Conservation (phyloP, 2,329 filamentous ascomycete species). For the Trichoderma sp. region DNA sequence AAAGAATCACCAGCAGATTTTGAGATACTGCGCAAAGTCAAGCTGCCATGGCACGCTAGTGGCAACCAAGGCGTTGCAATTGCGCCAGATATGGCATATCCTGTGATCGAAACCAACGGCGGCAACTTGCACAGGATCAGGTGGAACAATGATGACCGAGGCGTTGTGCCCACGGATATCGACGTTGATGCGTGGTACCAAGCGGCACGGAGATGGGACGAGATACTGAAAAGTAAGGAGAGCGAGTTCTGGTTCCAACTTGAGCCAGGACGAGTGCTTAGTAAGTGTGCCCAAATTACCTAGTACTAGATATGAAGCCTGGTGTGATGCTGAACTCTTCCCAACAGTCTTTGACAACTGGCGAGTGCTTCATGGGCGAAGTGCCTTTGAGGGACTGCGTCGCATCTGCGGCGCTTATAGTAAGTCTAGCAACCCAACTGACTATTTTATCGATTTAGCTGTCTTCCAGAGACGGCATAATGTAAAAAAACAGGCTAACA, state of each 20-base stretch:
- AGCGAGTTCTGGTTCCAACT: constrained; percentile 82
- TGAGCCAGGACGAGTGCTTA: constrained; percentile 73
- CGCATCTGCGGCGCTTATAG: constrained; percentile 91
- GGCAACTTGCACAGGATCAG: constrained; percentile 62
- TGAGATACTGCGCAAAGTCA: constrained; percentile 56
- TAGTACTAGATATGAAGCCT: not conserved
- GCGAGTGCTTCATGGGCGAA: constrained; percentile 87
- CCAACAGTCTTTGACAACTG: constrained; percentile 88
- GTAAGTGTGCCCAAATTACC: constrained; percentile 52
- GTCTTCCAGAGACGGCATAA: not conserved
- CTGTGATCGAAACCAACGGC: constrained; percentile 69
- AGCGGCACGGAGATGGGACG: constrained; percentile 75
- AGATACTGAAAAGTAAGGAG: constrained; percentile 65
- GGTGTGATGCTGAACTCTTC: not conserved
- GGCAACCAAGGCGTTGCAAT: constrained; percentile 86
- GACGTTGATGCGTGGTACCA: constrained; percentile 71
- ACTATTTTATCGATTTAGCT: not conserved
- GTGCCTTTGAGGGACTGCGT: constrained; percentile 79
- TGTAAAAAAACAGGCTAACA: not conserved
- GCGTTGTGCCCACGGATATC: constrained; percentile 62
- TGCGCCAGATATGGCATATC: constrained; percentile 68
- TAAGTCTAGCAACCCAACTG: constrained; percentile 52
- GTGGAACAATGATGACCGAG: constrained; percentile 94
- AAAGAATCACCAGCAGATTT: constrained; percentile 60
- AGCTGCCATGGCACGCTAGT: constrained; percentile 80